phyloP scores from a whole-genome alignment of 192 early-diverging fungal species.

The Umbelopsis vinacea region DNA sequence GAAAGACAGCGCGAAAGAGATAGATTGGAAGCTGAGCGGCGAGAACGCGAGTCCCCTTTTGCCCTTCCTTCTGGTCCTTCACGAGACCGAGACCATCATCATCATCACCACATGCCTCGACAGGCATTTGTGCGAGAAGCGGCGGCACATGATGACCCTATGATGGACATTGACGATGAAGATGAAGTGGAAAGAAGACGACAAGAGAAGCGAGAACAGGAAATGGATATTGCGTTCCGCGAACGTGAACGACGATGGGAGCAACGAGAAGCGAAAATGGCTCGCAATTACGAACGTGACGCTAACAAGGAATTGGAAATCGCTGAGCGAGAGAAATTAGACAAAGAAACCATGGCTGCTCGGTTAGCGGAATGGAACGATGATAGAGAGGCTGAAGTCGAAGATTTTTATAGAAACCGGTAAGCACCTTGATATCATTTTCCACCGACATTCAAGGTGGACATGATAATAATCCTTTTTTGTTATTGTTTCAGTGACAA shows the following conservation, averaged over 20 bases:
- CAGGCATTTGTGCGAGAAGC: slow-evolving; percentile 51
- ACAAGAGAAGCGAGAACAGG: slow-evolving; percentile 49
- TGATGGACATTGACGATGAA: slow-evolving; percentile 38
- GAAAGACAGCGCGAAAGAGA: slow-evolving; percentile 46
- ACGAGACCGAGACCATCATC: slow-evolving; percentile 25
- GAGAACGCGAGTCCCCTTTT: slow-evolving; percentile 11
- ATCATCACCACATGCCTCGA: slow-evolving; percentile 16
- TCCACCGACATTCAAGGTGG: too few relatives aligned
- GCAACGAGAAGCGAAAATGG: slow-evolving; percentile 52
- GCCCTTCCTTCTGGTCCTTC: slow-evolving; percentile 8
- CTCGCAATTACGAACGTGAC: slow-evolving; percentile 54
- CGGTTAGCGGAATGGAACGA: slow-evolving; percentile 74
- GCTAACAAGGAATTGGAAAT: slow-evolving; percentile 48
- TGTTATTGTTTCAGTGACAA: not conserved
- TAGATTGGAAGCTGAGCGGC: slow-evolving; percentile 8
- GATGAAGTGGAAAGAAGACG: slow-evolving; percentile 41
- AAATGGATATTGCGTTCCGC: slow-evolving; percentile 49
- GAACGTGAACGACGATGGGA: slow-evolving; percentile 71
- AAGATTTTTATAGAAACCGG: slow-evolving; percentile 83
- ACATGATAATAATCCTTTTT: too few relatives aligned
- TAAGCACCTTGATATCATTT: slow-evolving; percentile 34
- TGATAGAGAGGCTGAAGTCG: slow-evolving; percentile 64
- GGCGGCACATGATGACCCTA: slow-evolving; percentile 27
- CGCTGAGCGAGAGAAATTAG: slow-evolving; percentile 38
- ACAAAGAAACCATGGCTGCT: slow-evolving; percentile 47